Percentiles rank a stretch among this genome's conserved stretches.
Conservation (phyloP, 805 yeast species). For the Isabelozyma rhagii region DNA sequence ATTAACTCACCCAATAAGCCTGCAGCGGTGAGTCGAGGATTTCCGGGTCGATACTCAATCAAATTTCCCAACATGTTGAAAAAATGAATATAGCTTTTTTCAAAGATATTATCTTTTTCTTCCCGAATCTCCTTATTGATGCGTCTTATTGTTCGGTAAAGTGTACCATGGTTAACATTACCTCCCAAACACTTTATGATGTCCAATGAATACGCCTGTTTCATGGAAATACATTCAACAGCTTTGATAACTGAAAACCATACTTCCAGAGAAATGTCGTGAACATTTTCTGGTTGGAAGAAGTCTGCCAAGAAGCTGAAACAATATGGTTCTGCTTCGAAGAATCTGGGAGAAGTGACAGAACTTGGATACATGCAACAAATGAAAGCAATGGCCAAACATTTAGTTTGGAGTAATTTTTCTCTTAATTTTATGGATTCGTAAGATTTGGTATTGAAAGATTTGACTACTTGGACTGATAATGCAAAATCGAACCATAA, state of each 20-base stretch:
- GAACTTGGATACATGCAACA: constrained; percentile 56
- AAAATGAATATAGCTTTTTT: constrained; percentile 48
- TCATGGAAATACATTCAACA: constrained; percentile 64
- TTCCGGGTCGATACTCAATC: constrained; percentile 52
- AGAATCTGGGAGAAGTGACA: constrained; percentile 59
- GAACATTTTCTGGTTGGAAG: constrained; percentile 59
- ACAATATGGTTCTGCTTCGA: constrained; percentile 68
- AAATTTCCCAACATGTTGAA: constrained; percentile 64
- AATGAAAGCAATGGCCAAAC: constrained; percentile 63
- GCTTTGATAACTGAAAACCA: constrained; percentile 62
- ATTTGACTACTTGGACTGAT: constrained; percentile 63
- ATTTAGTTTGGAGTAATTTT: constrained; percentile 59
- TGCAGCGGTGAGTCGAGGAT: constrained; percentile 62
- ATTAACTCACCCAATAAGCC: constrained; percentile 69
- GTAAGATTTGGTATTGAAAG: constrained; percentile 57
- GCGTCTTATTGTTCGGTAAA: constrained; percentile 68
- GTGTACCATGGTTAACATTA: constrained; percentile 78
- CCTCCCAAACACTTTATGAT: constrained; percentile 77
- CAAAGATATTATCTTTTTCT: constrained; percentile 29
- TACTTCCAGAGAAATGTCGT: constrained; percentile 46
- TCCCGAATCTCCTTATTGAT: constrained; percentile 51
- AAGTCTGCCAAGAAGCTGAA: constrained; percentile 68
- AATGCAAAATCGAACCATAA: constrained; percentile 61
- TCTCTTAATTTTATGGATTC: constrained; percentile 56
- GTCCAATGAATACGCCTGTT: constrained; percentile 71